A percentile compares a stretch with the other conserved stretches of the same genome.
phyloP scores from a whole-genome alignment of 345 rosid genomes.

The Gossypium turneri region DNA sequence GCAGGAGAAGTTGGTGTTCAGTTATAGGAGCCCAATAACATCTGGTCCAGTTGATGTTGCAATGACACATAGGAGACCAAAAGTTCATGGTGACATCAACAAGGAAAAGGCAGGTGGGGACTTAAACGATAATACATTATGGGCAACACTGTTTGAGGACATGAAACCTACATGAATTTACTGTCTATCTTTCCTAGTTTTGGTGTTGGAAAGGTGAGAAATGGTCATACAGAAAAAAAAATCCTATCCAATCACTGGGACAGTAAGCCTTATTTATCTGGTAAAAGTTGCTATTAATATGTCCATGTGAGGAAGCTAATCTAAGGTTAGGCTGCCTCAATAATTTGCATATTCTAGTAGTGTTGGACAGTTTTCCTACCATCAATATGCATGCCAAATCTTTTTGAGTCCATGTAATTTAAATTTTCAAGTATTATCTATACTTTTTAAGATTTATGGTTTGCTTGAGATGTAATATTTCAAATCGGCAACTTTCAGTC shows the following conservation, averaged over 20 bases:
- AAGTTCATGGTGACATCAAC: conserved; percentile 18
- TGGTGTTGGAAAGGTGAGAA: not conserved
- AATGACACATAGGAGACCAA: conserved; percentile 33
- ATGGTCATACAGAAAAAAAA: not conserved
- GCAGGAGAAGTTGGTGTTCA: conserved; percentile 45
- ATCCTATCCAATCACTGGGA: no score
- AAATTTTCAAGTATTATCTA: not conserved
- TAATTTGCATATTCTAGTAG: no score
- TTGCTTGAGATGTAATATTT: conserved; percentile 1
- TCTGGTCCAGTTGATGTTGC: conserved; percentile 41
- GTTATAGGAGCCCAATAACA: conserved; percentile 40
- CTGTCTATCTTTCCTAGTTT: not conserved
- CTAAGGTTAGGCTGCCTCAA: no score
- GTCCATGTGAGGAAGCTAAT: no score
- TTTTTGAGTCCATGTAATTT: not conserved
- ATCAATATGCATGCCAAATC: not conserved
- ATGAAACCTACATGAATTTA: conserved; percentile 67
- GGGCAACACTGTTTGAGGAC: conserved; percentile 67
- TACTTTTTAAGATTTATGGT: conserved; percentile 2
- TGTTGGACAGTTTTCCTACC: not conserved
- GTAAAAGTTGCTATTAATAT: no score
- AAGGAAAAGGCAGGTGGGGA: conserved; percentile 26
- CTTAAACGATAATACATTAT: conserved; percentile 42
- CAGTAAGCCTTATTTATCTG: no score
- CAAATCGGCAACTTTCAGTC: not conserved